Conservation (phyloP, 345 rosid species). For the Hypericum androsaemum region DNA sequence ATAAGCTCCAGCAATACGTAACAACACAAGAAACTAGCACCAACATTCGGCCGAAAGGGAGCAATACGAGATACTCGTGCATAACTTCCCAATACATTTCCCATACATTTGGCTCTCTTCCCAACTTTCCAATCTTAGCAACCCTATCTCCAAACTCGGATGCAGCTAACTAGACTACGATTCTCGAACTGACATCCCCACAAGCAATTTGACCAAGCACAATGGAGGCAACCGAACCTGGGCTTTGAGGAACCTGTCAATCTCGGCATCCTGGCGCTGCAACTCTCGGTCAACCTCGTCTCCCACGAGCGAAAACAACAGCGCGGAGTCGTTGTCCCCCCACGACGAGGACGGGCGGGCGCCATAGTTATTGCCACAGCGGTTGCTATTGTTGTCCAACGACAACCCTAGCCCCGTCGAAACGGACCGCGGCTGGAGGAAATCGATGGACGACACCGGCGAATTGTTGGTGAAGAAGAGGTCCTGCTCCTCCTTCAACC, state of each 20-base stretch:
- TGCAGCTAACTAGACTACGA: too few species aligned
- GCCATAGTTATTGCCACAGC: too few species aligned
- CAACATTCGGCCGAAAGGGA: too few species aligned
- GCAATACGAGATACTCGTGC: too few species aligned
- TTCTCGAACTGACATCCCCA: too few species aligned
- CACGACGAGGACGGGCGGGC: constrained; percentile 42
- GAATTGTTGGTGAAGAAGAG: constrained; percentile 61
- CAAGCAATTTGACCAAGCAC: too few species aligned
- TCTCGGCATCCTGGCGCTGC: constrained; percentile 58
- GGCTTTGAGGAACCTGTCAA: constrained; percentile 62
- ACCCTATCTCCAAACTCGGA: too few species aligned
- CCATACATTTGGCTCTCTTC: too few species aligned
- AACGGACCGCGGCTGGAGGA: constrained; percentile 53
- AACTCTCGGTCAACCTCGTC: constrained; percentile 60
- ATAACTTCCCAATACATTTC: too few species aligned
- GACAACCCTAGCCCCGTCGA: constrained; percentile 85
- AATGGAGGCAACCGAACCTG: constrained; percentile 37
- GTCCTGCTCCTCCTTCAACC: constrained; percentile 59
- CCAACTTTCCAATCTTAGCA: too few species aligned
- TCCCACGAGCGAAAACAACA: constrained; percentile 41
- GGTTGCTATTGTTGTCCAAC: constrained; percentile 46
- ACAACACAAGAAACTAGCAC: too few species aligned
- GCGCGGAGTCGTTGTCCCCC: constrained; percentile 31
- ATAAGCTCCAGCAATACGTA: too few species aligned
- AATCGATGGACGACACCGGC: constrained; percentile 63